Conservation (phyloP, 768 basidiomycete genomes). For the Exsudoporus frostii region DNA sequence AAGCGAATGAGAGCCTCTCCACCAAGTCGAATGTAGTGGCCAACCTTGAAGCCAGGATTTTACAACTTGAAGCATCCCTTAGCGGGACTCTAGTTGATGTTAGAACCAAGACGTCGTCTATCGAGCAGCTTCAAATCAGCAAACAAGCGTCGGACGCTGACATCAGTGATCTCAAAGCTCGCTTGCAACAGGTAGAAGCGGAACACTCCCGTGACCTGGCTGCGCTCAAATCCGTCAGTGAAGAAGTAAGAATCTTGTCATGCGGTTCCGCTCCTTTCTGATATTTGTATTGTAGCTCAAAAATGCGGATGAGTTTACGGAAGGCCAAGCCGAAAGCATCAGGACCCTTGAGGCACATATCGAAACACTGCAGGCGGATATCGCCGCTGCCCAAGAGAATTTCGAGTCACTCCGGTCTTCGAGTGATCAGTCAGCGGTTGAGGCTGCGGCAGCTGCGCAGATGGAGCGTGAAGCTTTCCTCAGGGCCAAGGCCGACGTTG, state of each 20-base stretch:
- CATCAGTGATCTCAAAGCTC: constrained; percentile 41
- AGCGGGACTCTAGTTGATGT: constrained; percentile 44
- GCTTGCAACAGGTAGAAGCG: constrained; percentile 37
- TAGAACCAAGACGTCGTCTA: constrained; percentile 41
- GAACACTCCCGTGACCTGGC: constrained; percentile 26
- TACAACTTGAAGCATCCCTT: constrained; percentile 48
- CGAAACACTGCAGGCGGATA: constrained; percentile 47
- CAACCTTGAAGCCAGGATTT: constrained; percentile 52
- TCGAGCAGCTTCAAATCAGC: constrained; percentile 47
- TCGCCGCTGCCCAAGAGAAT: constrained; percentile 48
- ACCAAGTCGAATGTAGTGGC: constrained; percentile 49
- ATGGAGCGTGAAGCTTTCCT: constrained; percentile 61
- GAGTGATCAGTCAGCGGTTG: constrained; percentile 42
- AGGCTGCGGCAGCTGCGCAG: constrained; percentile 49
- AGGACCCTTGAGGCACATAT: constrained; percentile 49
- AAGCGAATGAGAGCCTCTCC: constrained; percentile 50
- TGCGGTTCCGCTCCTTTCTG: neutral
- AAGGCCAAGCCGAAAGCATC: constrained; percentile 45
- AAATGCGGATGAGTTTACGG: constrained; percentile 39
- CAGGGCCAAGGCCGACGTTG: constrained; percentile 62
- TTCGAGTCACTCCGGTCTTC: constrained; percentile 49
- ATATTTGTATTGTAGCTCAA: constrained; percentile 44
- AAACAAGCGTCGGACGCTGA: constrained; percentile 49
- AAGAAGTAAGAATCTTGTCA: constrained; percentile 44
- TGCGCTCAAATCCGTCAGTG: constrained; percentile 40